Conservation (phyloP, 805 yeast species). For the Lachancea kluyveri region DNA sequence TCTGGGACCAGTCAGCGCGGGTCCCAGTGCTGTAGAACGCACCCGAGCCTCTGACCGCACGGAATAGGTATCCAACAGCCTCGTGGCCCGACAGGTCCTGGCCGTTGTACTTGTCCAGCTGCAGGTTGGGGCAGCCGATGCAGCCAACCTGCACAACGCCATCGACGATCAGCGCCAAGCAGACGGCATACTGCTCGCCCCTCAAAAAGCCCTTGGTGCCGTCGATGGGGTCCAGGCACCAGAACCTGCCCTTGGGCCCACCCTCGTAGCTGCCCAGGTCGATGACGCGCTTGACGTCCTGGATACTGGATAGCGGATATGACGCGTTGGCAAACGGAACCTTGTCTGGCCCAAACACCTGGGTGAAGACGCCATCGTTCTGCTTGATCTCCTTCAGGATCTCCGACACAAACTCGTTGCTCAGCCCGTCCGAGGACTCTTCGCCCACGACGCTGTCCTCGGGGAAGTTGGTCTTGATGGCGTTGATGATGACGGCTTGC, state of each 20-base stretch:
- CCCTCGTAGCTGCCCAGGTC: slow-evolving; percentile 80
- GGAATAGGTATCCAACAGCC: slow-evolving; percentile 29
- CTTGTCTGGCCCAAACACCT: slow-evolving; percentile 14
- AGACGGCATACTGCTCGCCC: slow-evolving; percentile 95
- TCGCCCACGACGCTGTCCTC: slow-evolving; percentile 87
- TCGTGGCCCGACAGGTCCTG: slow-evolving; percentile 33
- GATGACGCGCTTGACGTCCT: slow-evolving; percentile 55
- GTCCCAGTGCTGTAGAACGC: slow-evolving; percentile 34
- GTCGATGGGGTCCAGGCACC: slow-evolving; percentile 98
- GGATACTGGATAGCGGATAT: slow-evolving; percentile 35
- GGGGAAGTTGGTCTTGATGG: slow-evolving; percentile 76
- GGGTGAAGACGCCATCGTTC: slow-evolving; percentile 42
- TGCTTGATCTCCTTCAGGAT: slow-evolving; percentile 56
- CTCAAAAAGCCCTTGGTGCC: slow-evolving; percentile 96
- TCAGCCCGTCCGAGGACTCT: slow-evolving; percentile 73
- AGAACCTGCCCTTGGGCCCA: slow-evolving; percentile 72
- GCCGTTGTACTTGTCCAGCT: slow-evolving; percentile 32
- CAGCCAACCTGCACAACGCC: slow-evolving; percentile 85
- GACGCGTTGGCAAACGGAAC: slow-evolving; percentile 13
- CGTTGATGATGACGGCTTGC: slow-evolving; percentile 85
- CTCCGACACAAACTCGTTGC: slow-evolving; percentile 39
- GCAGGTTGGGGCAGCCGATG: slow-evolving; percentile 91
- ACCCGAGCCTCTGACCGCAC: slow-evolving; percentile 27
- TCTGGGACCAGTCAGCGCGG: slow-evolving; percentile 39
- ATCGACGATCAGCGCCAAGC: slow-evolving; percentile 82